Conservation (phyloP, 2,329 filamentous ascomycete species). For the Raffaelea arxii region DNA sequence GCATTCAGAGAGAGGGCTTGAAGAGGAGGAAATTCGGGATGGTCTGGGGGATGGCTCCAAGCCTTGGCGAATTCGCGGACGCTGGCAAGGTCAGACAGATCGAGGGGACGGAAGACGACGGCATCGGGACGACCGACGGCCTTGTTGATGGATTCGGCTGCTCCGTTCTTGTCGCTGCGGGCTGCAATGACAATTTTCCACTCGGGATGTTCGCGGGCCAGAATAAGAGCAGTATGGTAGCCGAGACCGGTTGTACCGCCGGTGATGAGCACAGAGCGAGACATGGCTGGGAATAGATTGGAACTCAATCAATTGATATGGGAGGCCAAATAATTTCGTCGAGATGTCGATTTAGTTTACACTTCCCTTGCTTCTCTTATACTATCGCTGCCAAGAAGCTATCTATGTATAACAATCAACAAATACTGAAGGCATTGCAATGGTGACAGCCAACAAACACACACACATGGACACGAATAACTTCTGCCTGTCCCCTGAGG, state of each 20-base stretch:
- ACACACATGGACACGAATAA: too few relatives aligned
- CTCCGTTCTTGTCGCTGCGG: slow-evolving; percentile 2
- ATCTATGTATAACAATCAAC: too few relatives aligned
- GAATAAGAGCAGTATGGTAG: slow-evolving; percentile 4
- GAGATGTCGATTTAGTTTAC: too few relatives aligned
- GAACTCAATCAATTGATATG: too few relatives aligned
- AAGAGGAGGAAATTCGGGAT: slow-evolving; percentile 1
- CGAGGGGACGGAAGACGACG: slow-evolving; percentile 4
- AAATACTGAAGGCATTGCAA: too few relatives aligned
- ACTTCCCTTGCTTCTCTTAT: too few relatives aligned
- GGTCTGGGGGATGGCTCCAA: too few relatives aligned
- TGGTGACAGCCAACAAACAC: too few relatives aligned
- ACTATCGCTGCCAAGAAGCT: too few relatives aligned
- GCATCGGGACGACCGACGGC: background rate
- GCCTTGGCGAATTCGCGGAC: slow-evolving; percentile 4
- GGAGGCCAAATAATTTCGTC: too few relatives aligned
- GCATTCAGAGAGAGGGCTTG: slow-evolving; percentile 1
- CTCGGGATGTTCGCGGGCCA: slow-evolving; percentile 2
- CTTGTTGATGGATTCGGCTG: slow-evolving; percentile 3
- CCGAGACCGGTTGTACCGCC: slow-evolving; percentile 7
- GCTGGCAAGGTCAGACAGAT: slow-evolving; percentile 3
- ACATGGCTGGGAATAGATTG: too few relatives aligned
- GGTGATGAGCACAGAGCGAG: slow-evolving; percentile 5
- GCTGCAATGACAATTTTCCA: slow-evolving; percentile 1
- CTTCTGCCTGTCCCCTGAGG: too few relatives aligned